Conservation (phyloP, 1,139 yeast species). For the Meyerozyma guilliermondii region DNA sequence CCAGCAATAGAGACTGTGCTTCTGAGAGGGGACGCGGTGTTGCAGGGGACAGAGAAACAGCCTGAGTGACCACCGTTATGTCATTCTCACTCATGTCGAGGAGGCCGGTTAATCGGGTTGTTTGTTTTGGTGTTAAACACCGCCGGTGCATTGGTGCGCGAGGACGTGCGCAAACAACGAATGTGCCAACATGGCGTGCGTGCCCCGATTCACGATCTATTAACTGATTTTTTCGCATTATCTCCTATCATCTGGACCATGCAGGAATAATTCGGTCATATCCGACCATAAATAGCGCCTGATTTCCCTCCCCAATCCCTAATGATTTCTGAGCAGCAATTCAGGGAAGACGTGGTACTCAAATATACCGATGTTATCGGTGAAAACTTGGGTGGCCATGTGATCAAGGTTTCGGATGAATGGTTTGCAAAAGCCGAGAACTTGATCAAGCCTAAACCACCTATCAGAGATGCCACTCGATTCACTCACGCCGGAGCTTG, state of each 20-base stretch:
- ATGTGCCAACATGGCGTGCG: neutral
- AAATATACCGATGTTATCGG: constrained; percentile 67
- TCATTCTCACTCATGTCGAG: constrained; percentile 1
- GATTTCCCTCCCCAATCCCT: constrained; percentile 17
- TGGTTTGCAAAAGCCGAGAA: constrained; percentile 96
- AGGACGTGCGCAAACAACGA: neutral
- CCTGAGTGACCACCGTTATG: constrained; percentile 1
- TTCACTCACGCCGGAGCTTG: constrained; percentile 88
- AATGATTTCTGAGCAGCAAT: constrained; percentile 33
- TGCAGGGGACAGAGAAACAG: neutral
- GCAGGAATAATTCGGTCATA: neutral
- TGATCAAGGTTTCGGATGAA: constrained; percentile 71
- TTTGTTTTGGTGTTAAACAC: neutral
- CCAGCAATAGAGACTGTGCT: neutral
- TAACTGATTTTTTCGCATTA: neutral
- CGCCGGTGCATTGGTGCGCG: neutral
- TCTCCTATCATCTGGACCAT: too few relatives aligned
- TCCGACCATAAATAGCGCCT: neutral
- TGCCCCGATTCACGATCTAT: neutral
- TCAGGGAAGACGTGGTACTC: constrained; percentile 40
- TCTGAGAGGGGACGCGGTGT: neutral
- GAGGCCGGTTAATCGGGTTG: neutral
- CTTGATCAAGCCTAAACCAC: constrained; percentile 72
- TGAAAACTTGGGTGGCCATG: constrained; percentile 73
- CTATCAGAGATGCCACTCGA: constrained; percentile 73